phyloP scores from a whole-genome alignment of 305 asterid genomes.

The Plantago lanceolata region DNA sequence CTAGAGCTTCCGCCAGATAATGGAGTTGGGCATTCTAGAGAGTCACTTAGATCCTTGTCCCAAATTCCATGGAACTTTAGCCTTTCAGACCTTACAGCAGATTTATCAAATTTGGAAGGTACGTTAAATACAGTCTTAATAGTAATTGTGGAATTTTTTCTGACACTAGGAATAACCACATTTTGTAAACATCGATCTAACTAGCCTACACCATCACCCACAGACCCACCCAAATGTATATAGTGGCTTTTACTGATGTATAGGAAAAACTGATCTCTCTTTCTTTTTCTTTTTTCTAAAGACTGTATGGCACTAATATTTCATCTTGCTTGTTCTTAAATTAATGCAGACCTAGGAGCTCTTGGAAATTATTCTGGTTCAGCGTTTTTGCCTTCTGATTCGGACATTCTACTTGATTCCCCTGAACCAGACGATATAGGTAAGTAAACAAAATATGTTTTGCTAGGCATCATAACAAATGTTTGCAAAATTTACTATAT shows the following conservation, averaged over 20 bases:
- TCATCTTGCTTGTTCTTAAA: background rate
- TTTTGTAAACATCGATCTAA: too few species aligned
- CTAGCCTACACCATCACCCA: too few species aligned
- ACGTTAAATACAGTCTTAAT: constrained; percentile 12
- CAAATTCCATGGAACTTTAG: constrained; percentile 94
- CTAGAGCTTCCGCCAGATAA: constrained; percentile 78
- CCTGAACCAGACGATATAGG: constrained; percentile 91
- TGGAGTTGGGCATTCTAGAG: constrained; percentile 82
- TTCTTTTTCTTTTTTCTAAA: too few species aligned
- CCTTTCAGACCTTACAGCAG: constrained; percentile 88
- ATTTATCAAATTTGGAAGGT: constrained; percentile 91
- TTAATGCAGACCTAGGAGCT: constrained; percentile 95
- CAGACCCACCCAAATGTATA: too few species aligned
- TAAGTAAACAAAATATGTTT: too few species aligned
- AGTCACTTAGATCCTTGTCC: constrained; percentile 69
- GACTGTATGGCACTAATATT: too few species aligned
- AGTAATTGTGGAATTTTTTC: too few species aligned
- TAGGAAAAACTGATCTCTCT: too few species aligned
- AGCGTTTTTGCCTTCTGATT: constrained; percentile 87
- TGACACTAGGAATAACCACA: too few species aligned
- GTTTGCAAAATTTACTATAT: too few species aligned
- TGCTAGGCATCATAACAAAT: too few species aligned
- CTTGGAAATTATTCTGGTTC: constrained; percentile 94
- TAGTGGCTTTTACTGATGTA: too few species aligned
- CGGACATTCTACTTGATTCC: constrained; percentile 87